Evolutionary conservation across 305 asterid species (phyloP), one percentile per base, ranked within the genome.

Genomic region (Rubia balearica): DNA sequence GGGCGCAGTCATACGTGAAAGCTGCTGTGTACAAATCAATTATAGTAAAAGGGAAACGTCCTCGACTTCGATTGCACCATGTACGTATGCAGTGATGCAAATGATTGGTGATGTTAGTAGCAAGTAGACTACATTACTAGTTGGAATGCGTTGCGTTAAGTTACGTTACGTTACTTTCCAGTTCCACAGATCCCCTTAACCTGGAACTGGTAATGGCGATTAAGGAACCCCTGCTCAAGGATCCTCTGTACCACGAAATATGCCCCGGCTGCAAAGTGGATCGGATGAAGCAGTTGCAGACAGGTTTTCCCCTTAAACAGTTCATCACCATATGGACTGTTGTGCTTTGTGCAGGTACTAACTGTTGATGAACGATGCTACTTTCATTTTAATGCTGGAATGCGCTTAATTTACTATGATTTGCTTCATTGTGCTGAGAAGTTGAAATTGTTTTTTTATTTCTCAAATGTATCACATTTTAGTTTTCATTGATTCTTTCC

Each of bases 201-300:
- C 8, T 7, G 24, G 19, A 53, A 21, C 24, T 53, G 38, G 40
- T 57, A 61, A 74, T 74, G 78, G 70, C 65, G 16, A 21, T 60
- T 12, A 43, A 33, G 64, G 78, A 66, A 9, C 10, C 70, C 4
- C 65, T 74, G 27, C 77, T 89, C 71, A 73, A 42, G 41, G 83
- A 85, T 14, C 76, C 79, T 27, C 14, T 42, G 0, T 89, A 83
- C 79, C 38, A 83, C 12, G 90, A 88, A 16, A 87, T 83, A 0
- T 89, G 96, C 71, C 83, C 96, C 0, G 95, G 96, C 0, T 89
- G 96, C 61, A 77, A 65, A 66, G 83, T 89, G 65, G 96, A 89
- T 67, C 83, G 69, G 45, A 70, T 41, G 41, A 89, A 86, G 63
- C 73, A 76, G 21, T 21, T 42, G 7, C 83, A 78, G 21, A 71